Evolutionary conservation across 495 filamentous ascomycete genomes (phyloP).

Genomic region (Hyaloscypha variabilis): DNA sequence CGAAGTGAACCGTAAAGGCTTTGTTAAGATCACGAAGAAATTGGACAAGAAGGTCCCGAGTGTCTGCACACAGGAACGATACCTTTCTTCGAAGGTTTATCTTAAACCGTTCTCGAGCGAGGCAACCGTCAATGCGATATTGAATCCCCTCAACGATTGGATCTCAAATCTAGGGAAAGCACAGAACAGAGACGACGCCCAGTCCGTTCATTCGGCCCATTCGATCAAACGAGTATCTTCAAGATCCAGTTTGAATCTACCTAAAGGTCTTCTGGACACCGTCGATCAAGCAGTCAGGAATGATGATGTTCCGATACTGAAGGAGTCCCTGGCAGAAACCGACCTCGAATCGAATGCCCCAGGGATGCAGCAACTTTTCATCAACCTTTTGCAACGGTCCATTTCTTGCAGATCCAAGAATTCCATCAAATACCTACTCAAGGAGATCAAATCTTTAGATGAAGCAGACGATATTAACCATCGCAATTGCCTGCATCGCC

Average conservation of each 20-base stretch:
- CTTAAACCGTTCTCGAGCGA: constrained; percentile 84
- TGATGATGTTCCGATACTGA: constrained; percentile 67
- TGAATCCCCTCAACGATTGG: constrained; percentile 88
- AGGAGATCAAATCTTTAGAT: constrained; percentile 67
- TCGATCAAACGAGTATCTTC: constrained; percentile 73
- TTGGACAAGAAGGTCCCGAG: constrained; percentile 86
- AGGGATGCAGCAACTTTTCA: constrained; percentile 63
- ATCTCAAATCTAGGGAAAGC: constrained; percentile 77
- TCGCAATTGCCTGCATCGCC: constrained; percentile 88
- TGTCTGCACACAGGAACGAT: constrained; percentile 73
- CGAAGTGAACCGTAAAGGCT: constrained; percentile 92
- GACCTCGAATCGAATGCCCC: constrained; percentile 52
- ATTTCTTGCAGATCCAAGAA: constrained; percentile 70
- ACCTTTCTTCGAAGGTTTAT: constrained; percentile 86
- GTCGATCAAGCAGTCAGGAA: constrained; percentile 78
- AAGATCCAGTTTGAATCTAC: constrained; percentile 70
- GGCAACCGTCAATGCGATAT: constrained; percentile 59
- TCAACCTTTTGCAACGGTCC: constrained; percentile 81
- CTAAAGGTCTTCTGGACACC: constrained; percentile 64
- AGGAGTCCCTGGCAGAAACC: constrained; percentile 59
- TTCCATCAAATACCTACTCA: constrained; percentile 71
- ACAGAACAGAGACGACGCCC: constrained; percentile 69
- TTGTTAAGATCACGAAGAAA: constrained; percentile 98
- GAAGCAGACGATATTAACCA: constrained; percentile 91
- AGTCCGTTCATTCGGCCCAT: constrained; percentile 68